Conservation (phyloP, 164 flowering plant species). For the Stephania yunnanensis region DNA sequence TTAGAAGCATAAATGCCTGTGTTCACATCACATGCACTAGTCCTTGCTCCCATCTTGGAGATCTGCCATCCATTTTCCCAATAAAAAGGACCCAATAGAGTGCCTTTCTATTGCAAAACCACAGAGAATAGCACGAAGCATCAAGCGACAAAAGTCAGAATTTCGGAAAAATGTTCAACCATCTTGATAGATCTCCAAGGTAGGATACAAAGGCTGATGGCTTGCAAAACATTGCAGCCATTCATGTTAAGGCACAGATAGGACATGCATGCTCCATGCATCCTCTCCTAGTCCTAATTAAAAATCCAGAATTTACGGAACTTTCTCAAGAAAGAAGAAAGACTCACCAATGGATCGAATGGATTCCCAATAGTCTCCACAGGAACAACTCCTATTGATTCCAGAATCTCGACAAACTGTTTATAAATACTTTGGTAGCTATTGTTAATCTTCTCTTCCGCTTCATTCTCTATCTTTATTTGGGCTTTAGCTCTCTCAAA, state of each 20-base stretch:
- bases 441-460: conserved; percentile 71
- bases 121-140: too few relatives aligned
- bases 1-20: too few relatives aligned
- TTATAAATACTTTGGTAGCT: conserved; percentile 93
- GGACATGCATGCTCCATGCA: background rate
- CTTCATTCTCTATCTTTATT: conserved; percentile 72
- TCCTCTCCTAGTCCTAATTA: background rate
- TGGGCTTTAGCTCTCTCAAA: conserved; percentile 91
- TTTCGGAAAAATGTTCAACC: background rate
- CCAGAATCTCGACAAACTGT: conserved; percentile 78
- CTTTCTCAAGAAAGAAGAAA: background rate
- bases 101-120: too few relatives aligned
- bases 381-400: conserved; percentile 58
- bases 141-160: background rate
- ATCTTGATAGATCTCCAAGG: background rate
- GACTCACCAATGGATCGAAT: conserved; percentile 90
- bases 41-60: too few relatives aligned
- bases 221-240: background rate
- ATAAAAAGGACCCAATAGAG: too few relatives aligned
- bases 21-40: too few relatives aligned
- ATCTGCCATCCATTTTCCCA: too few relatives aligned
- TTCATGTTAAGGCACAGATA: background rate
- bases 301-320: background rate
- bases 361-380: conserved; percentile 74
- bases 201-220: background rate